Conservation (phyloP, 2,329 filamentous ascomycete species). For the Ilyonectria mors-panacis region DNA sequence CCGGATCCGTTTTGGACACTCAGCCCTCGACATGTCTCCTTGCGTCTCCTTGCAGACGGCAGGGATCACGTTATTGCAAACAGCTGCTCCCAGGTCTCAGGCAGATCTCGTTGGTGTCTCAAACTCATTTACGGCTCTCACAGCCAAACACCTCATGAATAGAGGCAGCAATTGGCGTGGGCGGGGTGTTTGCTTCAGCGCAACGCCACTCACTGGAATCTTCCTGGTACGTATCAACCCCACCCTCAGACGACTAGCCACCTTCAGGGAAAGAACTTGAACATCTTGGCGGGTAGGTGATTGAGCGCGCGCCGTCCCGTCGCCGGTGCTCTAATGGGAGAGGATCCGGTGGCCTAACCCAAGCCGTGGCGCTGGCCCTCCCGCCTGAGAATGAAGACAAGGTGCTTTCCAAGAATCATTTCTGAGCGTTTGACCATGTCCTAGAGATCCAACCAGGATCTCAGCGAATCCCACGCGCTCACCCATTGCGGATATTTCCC, state of each 20-base stretch:
- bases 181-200: slow-evolving; percentile 34
- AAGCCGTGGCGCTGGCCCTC: slow-evolving; percentile 14
- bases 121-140: slow-evolving; percentile 3
- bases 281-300: slow-evolving; percentile 5
- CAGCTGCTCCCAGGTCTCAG: slow-evolving; percentile 13
- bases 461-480: slow-evolving; percentile 20
- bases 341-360: slow-evolving; percentile 15
- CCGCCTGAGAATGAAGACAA: slow-evolving; percentile 2
- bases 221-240: slow-evolving; percentile 18
- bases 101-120: neutral
- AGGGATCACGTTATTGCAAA: slow-evolving; percentile 45
- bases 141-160: slow-evolving; percentile 13
- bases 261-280: slow-evolving; percentile 20
- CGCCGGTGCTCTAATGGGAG: slow-evolving; percentile 18
- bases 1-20: slow-evolving; percentile 18
- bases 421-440: slow-evolving; percentile 15
- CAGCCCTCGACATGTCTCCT: slow-evolving; percentile 23
- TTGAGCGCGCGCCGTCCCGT: slow-evolving; percentile 35
- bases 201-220: slow-evolving; percentile 38
- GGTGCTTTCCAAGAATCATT: slow-evolving; percentile 11
- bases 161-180: slow-evolving; percentile 13
- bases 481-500: slow-evolving; percentile 33
- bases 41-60: slow-evolving; percentile 42
- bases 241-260: slow-evolving; percentile 20
- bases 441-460: neutral